Evolutionary conservation across 305 asterid genomes (phyloP), one percentile per base, ranked within the genome.

Genomic region (Nicotiana rustica): DNA sequence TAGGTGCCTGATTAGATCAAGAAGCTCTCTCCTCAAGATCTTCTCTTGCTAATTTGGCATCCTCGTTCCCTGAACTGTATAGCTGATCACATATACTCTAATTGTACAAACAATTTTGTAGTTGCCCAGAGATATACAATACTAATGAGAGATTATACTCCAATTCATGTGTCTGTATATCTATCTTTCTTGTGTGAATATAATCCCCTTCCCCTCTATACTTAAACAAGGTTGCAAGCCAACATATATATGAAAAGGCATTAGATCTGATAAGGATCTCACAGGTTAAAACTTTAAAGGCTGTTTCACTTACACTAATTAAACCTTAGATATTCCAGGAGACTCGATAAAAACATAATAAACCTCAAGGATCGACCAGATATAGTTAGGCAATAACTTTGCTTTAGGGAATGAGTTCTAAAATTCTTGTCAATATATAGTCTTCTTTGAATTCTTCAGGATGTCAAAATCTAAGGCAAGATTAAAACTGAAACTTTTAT

Each of bases 11-110:
- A 41, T 70, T 41, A 70, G 1, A 70, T 38, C 78, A 38, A 41
- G 78, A 70, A 70, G 33, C 57, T 70, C 25, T 18, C 78, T 70
- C n/a, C 78, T 70, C 4, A 70, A 70, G 15, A 18, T 70, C 49
- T 38, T 33, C 13, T 33, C 78, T 3, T 49, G 57, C 57, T 49
- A 49, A 49, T 49, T 1, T 49, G 3, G 17, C 57, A 49, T 49
- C 4, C 15, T 13, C 17, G 4, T 25, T 36, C 5, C 1, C 25
- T 10, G 44, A 36, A 77, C 19, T 36, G 52, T 19, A 56, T 49
- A 49, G 67, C 17, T 41, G 0, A 1, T 73, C 71, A 21, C 36
- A 36, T 66, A 66, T 9, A 66, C 17, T 49, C 3, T 12, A 49
- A 0, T 49, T 49, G 57, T 49, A 49, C 17, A 49, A 29, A 66